Percentiles rank a stretch among this genome's conserved stretches.
Conservation (phyloP, 495 filamentous ascomycete species). For the Aspergillus leporis region DNA sequence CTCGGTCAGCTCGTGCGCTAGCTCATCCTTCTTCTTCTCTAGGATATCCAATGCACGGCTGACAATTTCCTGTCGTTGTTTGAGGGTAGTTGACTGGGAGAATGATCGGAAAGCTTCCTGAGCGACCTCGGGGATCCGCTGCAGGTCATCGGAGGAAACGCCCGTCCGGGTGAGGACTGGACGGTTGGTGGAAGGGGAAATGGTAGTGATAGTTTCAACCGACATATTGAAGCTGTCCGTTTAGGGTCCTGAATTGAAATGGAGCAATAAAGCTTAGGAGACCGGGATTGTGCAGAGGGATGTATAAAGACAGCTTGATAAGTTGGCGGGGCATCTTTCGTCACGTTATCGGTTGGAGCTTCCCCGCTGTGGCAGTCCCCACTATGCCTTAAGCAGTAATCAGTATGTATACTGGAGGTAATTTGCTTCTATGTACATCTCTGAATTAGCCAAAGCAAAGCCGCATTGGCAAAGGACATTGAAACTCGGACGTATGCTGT, state of each 20-base stretch:
- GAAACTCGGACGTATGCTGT: background rate
- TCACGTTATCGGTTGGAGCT: conserved; percentile 13
- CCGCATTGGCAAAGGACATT: background rate
- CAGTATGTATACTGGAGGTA: too few species aligned
- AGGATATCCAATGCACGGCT: conserved; percentile 71
- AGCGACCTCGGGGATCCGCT: conserved; percentile 63
- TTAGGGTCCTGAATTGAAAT: background rate
- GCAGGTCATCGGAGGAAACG: conserved; percentile 63
- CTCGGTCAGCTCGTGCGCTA: conserved; percentile 82
- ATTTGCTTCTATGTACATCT: too few species aligned
- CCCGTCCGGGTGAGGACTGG: conserved; percentile 74
- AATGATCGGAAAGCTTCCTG: conserved; percentile 71
- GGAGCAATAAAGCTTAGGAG: background rate
- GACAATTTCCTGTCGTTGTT: conserved; percentile 73
- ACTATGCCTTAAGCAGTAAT: background rate
- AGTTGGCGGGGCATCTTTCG: conserved; percentile 9
- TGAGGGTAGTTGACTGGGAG: conserved; percentile 61
- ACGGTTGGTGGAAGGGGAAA: conserved; percentile 83
- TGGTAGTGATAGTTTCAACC: conserved; percentile 78
- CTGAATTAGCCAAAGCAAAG: background rate
- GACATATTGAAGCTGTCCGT: conserved; percentile 53
- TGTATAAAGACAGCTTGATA: background rate
- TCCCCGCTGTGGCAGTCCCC: conserved; percentile 9
- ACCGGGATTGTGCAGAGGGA: background rate
- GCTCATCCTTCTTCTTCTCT: conserved; percentile 67